Base-by-base conservation (phyloP, 2,329 filamentous ascomycete species). In the Triangularia setosa region DNA sequence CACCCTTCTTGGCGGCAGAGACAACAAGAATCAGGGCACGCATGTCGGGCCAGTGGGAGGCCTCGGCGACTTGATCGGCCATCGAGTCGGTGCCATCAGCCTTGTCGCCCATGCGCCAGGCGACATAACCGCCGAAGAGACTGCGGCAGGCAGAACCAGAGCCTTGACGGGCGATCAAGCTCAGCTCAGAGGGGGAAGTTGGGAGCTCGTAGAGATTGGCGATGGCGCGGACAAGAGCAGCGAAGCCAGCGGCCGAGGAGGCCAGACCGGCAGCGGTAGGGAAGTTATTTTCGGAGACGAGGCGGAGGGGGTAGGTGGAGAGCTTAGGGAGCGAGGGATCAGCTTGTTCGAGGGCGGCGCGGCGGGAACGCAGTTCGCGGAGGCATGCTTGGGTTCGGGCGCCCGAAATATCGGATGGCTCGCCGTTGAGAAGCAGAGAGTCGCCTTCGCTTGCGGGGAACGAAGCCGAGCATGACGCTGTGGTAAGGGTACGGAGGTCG, bases 201-300 rank as follows among this genome's bases (percentile, higher is more conserved):
- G 90, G 89, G 6, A 99, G 87, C 75, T 91, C 84, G 80, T 98
- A 99, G 48, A 99, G 86, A 76, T 98, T 86, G 35, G 95, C 95
- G 71, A 99, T 92, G 69, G 92, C 93, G 64, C 93, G 87, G 21
- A 98, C 87, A 5, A 90, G 79, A 21, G 88, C 88, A 2, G 88
- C 88, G 68, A 90, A 90, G 4, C 88, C 88, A 1, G 88, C 88
- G 1, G 88, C 88, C 0, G 88, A 90, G 18, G 86, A 89, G 3
- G 89, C 88, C 16, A 99, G 87, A 6, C 95, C 95, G 4, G 95
- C 95, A 25, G 95, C 95, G 2, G 95, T 99, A 68, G 95, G 95
- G 84, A 99, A 99, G 84, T 99, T 99, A 85, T 99, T 99, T 81
- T 95, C 91, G 64, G 91, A 95, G 63, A 97, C 93, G 69, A 99